Percentiles rank a stretch among this genome's conserved stretches.
phyloP scores from a whole-genome alignment of 192 early-diverging fungal genomes.

The Coemansia furcata region DNA sequence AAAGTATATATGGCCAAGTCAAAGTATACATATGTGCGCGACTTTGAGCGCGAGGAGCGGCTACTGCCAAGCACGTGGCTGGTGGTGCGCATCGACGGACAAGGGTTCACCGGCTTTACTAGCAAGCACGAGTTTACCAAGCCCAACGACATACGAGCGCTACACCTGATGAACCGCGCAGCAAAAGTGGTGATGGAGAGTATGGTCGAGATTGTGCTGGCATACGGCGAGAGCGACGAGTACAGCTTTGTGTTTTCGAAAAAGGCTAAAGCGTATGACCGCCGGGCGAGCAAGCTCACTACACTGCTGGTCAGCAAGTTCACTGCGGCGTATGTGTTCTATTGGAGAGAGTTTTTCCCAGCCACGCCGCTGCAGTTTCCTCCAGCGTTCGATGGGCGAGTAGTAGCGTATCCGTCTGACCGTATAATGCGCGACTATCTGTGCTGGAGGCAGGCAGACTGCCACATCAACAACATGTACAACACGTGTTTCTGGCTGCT shows the following conservation, averaged over 20 bases:
- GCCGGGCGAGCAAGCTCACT: constrained; percentile 78
- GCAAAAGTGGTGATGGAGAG: constrained; percentile 79
- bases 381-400: constrained; percentile 90
- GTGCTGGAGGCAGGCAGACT: constrained; percentile 92
- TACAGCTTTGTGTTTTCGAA: constrained; percentile 78
- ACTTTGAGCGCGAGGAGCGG: constrained; percentile 77
- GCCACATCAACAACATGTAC: constrained; percentile 94
- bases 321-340: constrained; percentile 79
- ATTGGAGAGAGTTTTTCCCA: constrained; percentile 76
- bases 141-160: constrained; percentile 74
- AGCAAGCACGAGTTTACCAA: constrained; percentile 69
- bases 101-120: constrained; percentile 88
- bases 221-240: constrained; percentile 95
- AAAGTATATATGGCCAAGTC: constrained; percentile 79
- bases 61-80: constrained; percentile 85
- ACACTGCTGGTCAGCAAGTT: constrained; percentile 83
- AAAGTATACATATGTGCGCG: constrained; percentile 87
- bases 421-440: constrained; percentile 89
- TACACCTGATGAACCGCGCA: constrained; percentile 80
- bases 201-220: constrained; percentile 74
- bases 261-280: constrained; percentile 63
- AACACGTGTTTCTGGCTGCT: constrained; percentile 95
- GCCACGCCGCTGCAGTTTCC: constrained; percentile 65
- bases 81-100: constrained; percentile 91
- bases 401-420: constrained; percentile 82